phyloP scores from a whole-genome alignment of 176 grass and related monocot species.

The Eremochloa ophiuroides region DNA sequence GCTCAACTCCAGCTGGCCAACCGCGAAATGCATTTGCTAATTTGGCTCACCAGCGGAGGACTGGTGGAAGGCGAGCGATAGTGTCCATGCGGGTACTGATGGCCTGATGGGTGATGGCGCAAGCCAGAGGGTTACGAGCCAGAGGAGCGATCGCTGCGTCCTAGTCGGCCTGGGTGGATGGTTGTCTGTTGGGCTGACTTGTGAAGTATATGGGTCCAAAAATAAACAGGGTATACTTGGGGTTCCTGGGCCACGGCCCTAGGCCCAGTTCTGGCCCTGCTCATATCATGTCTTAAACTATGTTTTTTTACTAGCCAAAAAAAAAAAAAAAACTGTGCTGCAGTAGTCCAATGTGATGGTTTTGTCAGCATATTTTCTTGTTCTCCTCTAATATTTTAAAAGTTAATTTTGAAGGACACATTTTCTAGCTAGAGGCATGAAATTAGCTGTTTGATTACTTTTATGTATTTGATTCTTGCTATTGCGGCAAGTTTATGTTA shows the following conservation, averaged over 20 bases:
- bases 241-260: not conserved
- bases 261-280: not conserved
- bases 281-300: not conserved
- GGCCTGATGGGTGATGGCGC: not conserved
- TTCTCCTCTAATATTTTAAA: not conserved
- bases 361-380: not conserved
- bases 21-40: too few species aligned
- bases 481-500: constrained; percentile 36
- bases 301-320: not conserved
- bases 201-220: not conserved
- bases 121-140: not conserved
- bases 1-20: too few species aligned
- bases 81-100: too few species aligned
- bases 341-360: not conserved
- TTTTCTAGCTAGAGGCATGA: constrained; percentile 28
- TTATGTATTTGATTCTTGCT: constrained; percentile 42
- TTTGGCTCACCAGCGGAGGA: too few species aligned
- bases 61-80: too few species aligned
- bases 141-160: not conserved
- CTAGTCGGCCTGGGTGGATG: not conserved
- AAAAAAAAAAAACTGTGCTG: not conserved
- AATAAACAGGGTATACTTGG: not conserved
- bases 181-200: not conserved
- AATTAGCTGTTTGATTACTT: constrained; percentile 44
- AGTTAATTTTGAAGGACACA: not conserved